Base-by-base conservation (phyloP, 1,284 basidiomycete species). In the Sutorius eximius region DNA sequence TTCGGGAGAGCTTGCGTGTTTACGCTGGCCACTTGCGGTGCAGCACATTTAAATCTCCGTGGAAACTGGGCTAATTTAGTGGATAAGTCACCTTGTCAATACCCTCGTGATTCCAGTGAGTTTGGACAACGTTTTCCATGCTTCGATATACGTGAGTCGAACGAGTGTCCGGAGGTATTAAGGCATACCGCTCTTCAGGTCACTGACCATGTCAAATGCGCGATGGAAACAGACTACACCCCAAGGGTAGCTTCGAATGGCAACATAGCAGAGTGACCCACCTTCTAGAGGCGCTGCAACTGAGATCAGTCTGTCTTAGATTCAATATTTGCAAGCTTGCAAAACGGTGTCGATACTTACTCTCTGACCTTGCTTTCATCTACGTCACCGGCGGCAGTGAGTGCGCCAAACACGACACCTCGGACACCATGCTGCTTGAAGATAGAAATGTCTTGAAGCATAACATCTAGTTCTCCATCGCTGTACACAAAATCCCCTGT, bases 401-500 rank as follows among this genome's bases (percentile, higher is more conserved):
- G 73, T 13, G 80, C 77, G 3, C 91, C 91, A 45, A 91, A 76
- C 2, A 91, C 91, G 37, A 93, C 77, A 8, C 91, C 91, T 38
- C 73, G 71, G 5, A 85, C 79, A 5, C 79, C 82, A 29, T 74
- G 67, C 24, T 75, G 68, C 59, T 82, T 87, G 73, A 89, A 87
- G 12, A 73, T 57, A 12, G 65, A 70, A 45, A 92, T 86, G 61
- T 93, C 91, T 63, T 85, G 82, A 15, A 83, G 62, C 86, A 93
- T 93, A 45, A 88, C 81, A 6, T 79, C 73, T 3, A 89, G 53
- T 67, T 93, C 91, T 11, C 72, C 68, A 5, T 78, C 67, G 10
- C 83, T 77, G 66, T 91, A 93, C 5, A 85, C 66, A 67, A 93
- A 93, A 66, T 91, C 88, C 0, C 91, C 91, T 5, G 78, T 76